Evolutionary conservation across 805 yeast species (phyloP).

Genomic region (Candida nitratophila): DNA sequence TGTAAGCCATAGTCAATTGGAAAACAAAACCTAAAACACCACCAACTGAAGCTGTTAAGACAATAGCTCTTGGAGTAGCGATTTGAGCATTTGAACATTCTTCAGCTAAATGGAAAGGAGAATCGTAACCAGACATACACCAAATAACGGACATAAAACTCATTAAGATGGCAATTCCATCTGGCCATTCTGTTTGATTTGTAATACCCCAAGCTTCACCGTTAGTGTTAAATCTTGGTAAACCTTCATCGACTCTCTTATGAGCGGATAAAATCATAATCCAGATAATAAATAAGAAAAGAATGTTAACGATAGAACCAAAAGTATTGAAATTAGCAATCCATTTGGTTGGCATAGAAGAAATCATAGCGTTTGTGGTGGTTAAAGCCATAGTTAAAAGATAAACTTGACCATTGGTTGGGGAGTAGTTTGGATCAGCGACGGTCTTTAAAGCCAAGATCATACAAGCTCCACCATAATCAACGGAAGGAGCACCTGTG

Average conservation of each 20-base stretch:
- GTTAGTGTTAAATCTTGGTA: conserved; percentile 43
- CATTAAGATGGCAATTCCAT: conserved; percentile 50
- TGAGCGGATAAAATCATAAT: conserved; percentile 48
- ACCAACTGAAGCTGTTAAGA: conserved; percentile 48
- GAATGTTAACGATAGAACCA: conserved; percentile 43
- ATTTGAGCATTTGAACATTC: conserved; percentile 58
- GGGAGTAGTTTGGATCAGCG: conserved; percentile 31
- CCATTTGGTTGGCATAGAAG: conserved; percentile 48
- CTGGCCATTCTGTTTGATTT: conserved; percentile 59
- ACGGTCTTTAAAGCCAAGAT: conserved; percentile 43
- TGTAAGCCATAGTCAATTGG: conserved; percentile 55
- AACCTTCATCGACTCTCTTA: conserved; percentile 28
- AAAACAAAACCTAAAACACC: conserved; percentile 50
- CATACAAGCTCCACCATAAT: conserved; percentile 49
- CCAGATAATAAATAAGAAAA: conserved; percentile 44
- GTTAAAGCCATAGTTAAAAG: conserved; percentile 47
- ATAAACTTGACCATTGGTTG: conserved; percentile 43
- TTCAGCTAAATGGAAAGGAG: conserved; percentile 71
- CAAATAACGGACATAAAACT: conserved; percentile 56
- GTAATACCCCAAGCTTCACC: conserved; percentile 45
- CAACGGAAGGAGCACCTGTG: conserved; percentile 56
- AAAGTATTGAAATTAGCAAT: conserved; percentile 43
- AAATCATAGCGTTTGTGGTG: conserved; percentile 37
- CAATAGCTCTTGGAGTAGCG: conserved; percentile 65
- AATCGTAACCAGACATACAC: conserved; percentile 73